Percentiles rank a stretch among this genome's conserved stretches.
Evolutionary conservation across 2,329 filamentous ascomycete genomes (phyloP).

Genomic region (Epichloe glyceriae): DNA sequence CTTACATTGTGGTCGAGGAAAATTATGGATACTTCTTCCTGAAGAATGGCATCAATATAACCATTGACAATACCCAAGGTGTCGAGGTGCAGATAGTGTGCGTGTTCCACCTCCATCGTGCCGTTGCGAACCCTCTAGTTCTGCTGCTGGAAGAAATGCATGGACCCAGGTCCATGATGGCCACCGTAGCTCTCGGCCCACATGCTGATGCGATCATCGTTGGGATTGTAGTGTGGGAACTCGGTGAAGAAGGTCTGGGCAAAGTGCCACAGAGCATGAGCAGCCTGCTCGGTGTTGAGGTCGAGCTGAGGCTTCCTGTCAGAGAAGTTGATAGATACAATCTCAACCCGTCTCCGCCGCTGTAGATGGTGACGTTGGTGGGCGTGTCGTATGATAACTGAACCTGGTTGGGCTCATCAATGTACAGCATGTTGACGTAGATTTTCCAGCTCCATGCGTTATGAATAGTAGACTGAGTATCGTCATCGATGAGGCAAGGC

Average conservation of each 20-base stretch:
- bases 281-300: slow-evolving; percentile 36
- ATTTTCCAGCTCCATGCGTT: slow-evolving; percentile 52
- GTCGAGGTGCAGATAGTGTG: slow-evolving; percentile 38
- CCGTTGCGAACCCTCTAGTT: slow-evolving; percentile 35
- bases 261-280: slow-evolving; percentile 51
- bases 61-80: slow-evolving; percentile 61
- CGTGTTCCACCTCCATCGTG: slow-evolving; percentile 23
- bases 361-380: slow-evolving; percentile 46
- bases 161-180: slow-evolving; percentile 54
- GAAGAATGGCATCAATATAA: slow-evolving; percentile 49
- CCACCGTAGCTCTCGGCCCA: slow-evolving; percentile 60
- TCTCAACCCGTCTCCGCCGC: slow-evolving; percentile 36
- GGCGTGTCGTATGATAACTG: slow-evolving; percentile 53
- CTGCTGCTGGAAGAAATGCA: slow-evolving; percentile 44
- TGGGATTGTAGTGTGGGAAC: slow-evolving; percentile 45
- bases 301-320: slow-evolving; percentile 24
- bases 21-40: slow-evolving; percentile 41
- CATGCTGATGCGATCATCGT: slow-evolving; percentile 44
- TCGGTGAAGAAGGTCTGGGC: slow-evolving; percentile 45
- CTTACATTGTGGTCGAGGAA: slow-evolving; percentile 49
- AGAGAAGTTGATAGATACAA: slow-evolving; percentile 24
- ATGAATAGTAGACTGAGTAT: slow-evolving; percentile 34
- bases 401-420: slow-evolving; percentile 52
- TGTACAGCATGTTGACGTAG: slow-evolving; percentile 38
- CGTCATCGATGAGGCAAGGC: slow-evolving; percentile 33